phyloP scores from a whole-genome alignment of 352 stramenopile genomes.

The Elongisporangium prolatum region DNA sequence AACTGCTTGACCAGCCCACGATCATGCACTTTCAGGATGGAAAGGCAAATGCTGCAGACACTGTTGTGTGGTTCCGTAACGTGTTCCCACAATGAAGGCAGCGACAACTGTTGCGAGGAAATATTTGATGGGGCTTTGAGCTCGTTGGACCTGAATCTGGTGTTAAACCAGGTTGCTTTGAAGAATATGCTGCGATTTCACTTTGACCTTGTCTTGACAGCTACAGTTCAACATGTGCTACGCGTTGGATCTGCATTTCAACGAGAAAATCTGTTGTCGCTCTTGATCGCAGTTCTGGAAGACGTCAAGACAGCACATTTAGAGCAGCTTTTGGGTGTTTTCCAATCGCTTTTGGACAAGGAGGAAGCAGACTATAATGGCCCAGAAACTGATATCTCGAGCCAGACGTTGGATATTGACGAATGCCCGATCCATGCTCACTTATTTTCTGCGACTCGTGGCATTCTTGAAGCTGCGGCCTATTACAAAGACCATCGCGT shows the following conservation, averaged over 20 bases:
- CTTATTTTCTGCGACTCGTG: conserved; percentile 48
- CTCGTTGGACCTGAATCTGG: conserved; percentile 27
- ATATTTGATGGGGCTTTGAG: not conserved
- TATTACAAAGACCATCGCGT: conserved; percentile 59
- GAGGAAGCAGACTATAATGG: conserved; percentile 7
- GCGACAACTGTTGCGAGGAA: not conserved
- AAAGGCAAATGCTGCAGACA: conserved; percentile 12
- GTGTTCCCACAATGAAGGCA: not conserved
- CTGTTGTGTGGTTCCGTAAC: conserved; percentile 1
- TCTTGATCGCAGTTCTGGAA: conserved; percentile 58
- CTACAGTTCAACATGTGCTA: not conserved
- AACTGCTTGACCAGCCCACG: not conserved
- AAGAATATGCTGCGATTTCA: conserved; percentile 39
- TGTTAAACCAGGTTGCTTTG: conserved; percentile 37
- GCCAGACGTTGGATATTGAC: not conserved
- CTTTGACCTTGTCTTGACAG: conserved; percentile 23
- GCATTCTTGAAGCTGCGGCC: conserved; percentile 47
- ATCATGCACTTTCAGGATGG: conserved; percentile 19
- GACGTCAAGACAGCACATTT: conserved; percentile 50
- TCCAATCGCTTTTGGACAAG: conserved; percentile 32
- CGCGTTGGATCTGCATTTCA: conserved; percentile 11
- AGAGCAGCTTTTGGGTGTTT: conserved; percentile 34
- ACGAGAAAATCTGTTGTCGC: conserved; percentile 40
- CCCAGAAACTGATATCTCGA: not conserved
- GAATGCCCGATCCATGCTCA: conserved; percentile 32